Evolutionary conservation across 2,329 filamentous ascomycete genomes (phyloP), one percentile per base, ranked within the genome.

Genomic region (Cytospora leucostoma): DNA sequence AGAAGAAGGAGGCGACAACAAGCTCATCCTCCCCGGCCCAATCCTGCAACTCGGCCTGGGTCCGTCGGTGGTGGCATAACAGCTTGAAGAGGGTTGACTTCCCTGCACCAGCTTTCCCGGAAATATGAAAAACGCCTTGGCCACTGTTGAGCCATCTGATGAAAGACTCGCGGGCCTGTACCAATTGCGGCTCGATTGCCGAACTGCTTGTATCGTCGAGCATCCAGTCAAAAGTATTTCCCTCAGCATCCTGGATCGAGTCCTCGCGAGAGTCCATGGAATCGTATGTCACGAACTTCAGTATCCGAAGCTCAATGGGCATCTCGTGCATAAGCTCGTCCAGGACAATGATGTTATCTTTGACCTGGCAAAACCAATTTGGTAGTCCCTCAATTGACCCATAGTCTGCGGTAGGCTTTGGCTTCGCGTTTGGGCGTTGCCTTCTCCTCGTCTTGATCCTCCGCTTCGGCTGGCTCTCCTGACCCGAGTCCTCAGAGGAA

Each of bases 161-260:
- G 40, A 44, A 44, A 44, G 40, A 44, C 15, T n/a, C 40, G 8
- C 40, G 40, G 40, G 40, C 40, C 8, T 44, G 15, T 17, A 44
- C 17, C 40, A 44, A 13, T 6, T 44, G 15, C n/a, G 40, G 12
- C 40, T 44, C 40, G 17, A 44, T 15, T 3, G 6, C 17, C n/a
- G 40, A 17, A 19, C 55, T 32, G 62, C 56, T 35, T 33, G 19
- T 49, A 11, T 66, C 62, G 12, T 63, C 60, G 47, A 69, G 49
- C 19, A 71, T 64, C 69, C 69, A 71, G 7, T 59, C 33, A 49
- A 68, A 70, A 3, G 69, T 70, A 8, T 60, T 65, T 17, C 21
- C 61, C 33, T 66, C 66, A 1, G 69, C 59, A 38, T 66, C 52
- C n/a, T 58, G 55, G 21, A 70, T 68, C 50, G 37, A 44, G 44